Base-by-base conservation (phyloP, 768 basidiomycete genomes). In the Auricularia heimuer region DNA sequence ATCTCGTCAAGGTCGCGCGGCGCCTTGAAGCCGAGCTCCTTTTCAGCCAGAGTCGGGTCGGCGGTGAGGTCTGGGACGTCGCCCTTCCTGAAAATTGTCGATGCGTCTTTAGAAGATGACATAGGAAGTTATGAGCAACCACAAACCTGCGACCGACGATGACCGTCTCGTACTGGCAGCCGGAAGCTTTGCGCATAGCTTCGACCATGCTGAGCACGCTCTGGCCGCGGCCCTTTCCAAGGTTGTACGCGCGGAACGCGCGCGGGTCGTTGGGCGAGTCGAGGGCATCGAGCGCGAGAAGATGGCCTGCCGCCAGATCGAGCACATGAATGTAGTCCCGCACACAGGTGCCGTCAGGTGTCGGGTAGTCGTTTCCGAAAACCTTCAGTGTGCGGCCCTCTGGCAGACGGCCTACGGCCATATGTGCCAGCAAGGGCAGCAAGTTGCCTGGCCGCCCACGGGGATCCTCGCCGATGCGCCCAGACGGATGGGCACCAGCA, bases 21-120 rank as follows among this genome's bases (percentile, higher is more conserved):
- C 12, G 96, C 96, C 67, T 84, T 83, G 83, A 98, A 99, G 4
- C 92, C 92, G 36, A 99, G 87, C 74, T 98, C 96, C 73, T 85
- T 85, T 78, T 95, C 85, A 0, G 97, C 97, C 24, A 98, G 82
- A 6, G 87, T 69, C 0, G 97, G 96, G 74, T 99, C 89, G 3
- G 96, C 97, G 7, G 94, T 97, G 61, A 99, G 82, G 72, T 98
- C 94, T 1, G 97, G 96, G 0, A 98, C 97, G 73, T 99, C 97
- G 3, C 96, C 96, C 51, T 54, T 54, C 39, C 39, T 42, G 29
- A 29, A 42, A 14, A 42, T 42, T 8, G 39, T 8, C 39, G 39
- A 42, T 7, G 39, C 8, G 8, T 7, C 39, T 7, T 14, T 7
- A 42, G 7, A 8, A 42, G 39, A 42, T 42, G 7, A 4, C 39